Conservation (phyloP, 139 green algal genomes). For the Marvania coccoides region DNA sequence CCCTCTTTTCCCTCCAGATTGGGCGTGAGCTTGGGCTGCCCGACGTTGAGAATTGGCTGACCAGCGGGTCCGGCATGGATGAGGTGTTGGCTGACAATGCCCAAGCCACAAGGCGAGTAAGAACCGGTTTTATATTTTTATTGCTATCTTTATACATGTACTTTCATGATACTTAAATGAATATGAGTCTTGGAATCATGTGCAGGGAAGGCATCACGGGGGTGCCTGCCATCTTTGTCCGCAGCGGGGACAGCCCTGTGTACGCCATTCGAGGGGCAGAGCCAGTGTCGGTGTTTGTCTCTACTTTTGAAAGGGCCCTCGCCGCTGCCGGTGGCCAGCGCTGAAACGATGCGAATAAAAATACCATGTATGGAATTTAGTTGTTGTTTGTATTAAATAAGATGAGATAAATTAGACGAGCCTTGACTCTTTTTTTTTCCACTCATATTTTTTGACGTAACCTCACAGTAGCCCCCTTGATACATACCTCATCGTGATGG, state of each 20-base stretch:
- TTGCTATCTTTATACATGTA: neutral
- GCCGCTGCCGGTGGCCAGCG: too few relatives aligned
- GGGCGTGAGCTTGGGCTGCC: neutral
- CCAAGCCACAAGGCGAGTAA: neutral
- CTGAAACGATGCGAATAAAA: neutral
- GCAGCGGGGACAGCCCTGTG: neutral
- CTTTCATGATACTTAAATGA: neutral
- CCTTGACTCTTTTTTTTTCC: too few relatives aligned
- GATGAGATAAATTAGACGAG: neutral
- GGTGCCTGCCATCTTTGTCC: conserved; percentile 1
- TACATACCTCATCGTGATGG: too few relatives aligned
- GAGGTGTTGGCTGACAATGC: neutral
- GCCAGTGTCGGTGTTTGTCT: neutral
- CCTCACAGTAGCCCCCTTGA: too few relatives aligned
- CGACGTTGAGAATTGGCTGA: neutral
- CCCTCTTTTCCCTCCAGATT: too few relatives aligned
- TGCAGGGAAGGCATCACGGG: neutral
- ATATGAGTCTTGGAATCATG: neutral
- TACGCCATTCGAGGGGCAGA: conserved; percentile 1
- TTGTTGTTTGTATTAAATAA: neutral
- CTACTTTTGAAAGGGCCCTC: neutral
- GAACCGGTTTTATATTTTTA: neutral
- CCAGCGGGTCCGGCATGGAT: neutral
- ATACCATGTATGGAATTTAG: neutral
- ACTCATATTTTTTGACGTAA: too few relatives aligned